Base-by-base conservation (phyloP, 2,329 filamentous ascomycete species). In the Botrytis hyacinthi region DNA sequence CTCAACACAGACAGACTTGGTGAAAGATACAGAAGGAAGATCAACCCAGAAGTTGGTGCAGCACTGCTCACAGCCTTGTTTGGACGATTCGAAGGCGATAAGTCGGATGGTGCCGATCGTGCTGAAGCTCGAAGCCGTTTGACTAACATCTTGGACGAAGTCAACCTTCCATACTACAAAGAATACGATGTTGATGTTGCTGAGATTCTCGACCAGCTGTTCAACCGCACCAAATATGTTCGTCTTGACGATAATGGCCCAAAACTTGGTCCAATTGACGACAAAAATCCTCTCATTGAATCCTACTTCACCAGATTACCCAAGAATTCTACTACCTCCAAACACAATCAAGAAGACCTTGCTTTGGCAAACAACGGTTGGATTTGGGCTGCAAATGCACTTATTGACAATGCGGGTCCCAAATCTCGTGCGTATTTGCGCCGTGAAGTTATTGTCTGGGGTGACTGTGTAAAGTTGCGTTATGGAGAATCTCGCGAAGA, bases 311-410 rank as follows among this genome's bases (percentile, higher is more conserved):
- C 96, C 0, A 90, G 95, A 42, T 86, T 99, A 59, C 93, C 95
- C 1, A 81, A 88, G 44, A 97, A 97, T 78, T 89, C 92, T 18
- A 89, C 87, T 18, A 97, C 96, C 0, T 87, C 90, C 75, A 91
- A 93, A 79, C 92, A 97, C 79, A 90, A 90, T 73, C 87, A 90
- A 1, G 91, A 91, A 73, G 91, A 94, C 61, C 86, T 97, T 63
- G 93, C 93, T 3, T 84, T 99, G 70, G 95, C 91, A 59, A 98
- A 98, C 83, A 99, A 99, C 80, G 96, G 96, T 61, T 99, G 96
- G 96, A 95, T 99, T 14, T 99, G 96, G 96, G 95, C 93, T 74
- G 95, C 95, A 9, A 97, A 98, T 83, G 95, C 96, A 1, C 88
- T 98, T 83, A 88, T 93, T 61, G 96, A 99, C 84, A 96, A 98